These are phyloP conservation scores for Gardenia jasminoides DNA, from an alignment of 257 asterid genomes.

Conservation along the genomic window DNA sequence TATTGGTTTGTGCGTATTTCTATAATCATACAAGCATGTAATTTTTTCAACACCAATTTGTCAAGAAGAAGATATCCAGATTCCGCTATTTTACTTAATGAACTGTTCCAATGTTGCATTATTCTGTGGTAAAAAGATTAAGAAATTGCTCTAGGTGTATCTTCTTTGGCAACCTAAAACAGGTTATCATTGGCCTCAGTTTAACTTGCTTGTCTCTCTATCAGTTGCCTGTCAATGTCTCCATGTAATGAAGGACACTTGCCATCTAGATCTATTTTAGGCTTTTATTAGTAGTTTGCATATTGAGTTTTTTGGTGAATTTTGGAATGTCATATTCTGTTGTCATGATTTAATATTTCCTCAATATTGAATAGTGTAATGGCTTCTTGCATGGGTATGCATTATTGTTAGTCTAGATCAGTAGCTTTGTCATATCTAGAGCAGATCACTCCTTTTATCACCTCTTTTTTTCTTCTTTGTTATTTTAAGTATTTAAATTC, in stretches of 20 bases:
- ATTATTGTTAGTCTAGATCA: background rate
- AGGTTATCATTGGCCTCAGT: too few species aligned
- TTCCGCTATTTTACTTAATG: background rate
- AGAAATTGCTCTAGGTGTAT: background rate
- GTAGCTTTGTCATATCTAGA: background rate
- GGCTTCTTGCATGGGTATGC: background rate
- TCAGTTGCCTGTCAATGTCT: background rate
- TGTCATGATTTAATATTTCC: background rate
- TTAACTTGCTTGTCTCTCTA: background rate
- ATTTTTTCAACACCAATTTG: background rate
- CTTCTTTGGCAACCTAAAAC: too few species aligned
- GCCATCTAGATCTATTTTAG: background rate
- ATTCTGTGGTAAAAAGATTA: background rate
- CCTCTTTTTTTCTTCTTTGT: background rate
- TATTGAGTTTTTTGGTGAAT: background rate
- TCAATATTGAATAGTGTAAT: background rate
- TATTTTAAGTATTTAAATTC: background rate
- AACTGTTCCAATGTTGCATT: background rate
- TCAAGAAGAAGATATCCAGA: background rate
- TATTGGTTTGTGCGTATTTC: background rate
- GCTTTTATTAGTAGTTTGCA: too few species aligned
- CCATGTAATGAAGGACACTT: background rate
- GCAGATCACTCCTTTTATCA: background rate
- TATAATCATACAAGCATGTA: background rate
- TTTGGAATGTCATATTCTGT: background rate